Evolutionary conservation across 441 rosid species (phyloP).

Genomic region (Brassica balearica): DNA sequence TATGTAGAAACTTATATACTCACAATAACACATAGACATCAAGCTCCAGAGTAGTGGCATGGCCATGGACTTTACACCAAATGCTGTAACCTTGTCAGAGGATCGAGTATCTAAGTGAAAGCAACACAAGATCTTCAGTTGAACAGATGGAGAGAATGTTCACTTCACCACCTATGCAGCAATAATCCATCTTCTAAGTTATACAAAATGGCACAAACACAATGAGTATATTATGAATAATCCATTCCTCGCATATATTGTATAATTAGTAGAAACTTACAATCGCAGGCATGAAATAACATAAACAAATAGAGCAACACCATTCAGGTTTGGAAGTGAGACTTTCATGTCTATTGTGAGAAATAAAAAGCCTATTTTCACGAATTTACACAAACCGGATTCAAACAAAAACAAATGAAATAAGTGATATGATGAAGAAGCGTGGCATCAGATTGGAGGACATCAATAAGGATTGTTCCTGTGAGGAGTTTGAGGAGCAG

Average conservation of each 20-base stretch:
- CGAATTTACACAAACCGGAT: constrained; percentile 40
- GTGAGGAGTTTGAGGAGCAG: constrained; percentile 48
- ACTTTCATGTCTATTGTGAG: constrained; percentile 1
- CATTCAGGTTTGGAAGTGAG: constrained; percentile 30
- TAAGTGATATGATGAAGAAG: constrained; percentile 24
- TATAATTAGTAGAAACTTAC: constrained; percentile 33
- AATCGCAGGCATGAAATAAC: constrained; percentile 21
- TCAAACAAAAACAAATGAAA: constrained; percentile 45
- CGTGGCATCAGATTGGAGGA: constrained; percentile 30
- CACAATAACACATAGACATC: background rate
- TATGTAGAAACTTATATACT: too few species aligned
- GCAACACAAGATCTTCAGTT: background rate
- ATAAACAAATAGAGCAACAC: constrained; percentile 25
- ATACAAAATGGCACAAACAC: constrained; percentile 22
- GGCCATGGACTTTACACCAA: too few species aligned
- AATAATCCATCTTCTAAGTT: background rate
- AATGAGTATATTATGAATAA: constrained; percentile 3
- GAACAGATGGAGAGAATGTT: background rate
- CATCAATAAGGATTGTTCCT: constrained; percentile 40
- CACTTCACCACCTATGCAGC: constrained; percentile 6
- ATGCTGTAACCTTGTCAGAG: too few species aligned
- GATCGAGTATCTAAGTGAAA: background rate
- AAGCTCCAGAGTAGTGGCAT: background rate
- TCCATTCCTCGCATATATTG: constrained; percentile 27
- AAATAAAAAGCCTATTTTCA: constrained; percentile 39